Base-by-base conservation (phyloP, 2,329 filamentous ascomycete species). In the Thielaviopsis euricoi region DNA sequence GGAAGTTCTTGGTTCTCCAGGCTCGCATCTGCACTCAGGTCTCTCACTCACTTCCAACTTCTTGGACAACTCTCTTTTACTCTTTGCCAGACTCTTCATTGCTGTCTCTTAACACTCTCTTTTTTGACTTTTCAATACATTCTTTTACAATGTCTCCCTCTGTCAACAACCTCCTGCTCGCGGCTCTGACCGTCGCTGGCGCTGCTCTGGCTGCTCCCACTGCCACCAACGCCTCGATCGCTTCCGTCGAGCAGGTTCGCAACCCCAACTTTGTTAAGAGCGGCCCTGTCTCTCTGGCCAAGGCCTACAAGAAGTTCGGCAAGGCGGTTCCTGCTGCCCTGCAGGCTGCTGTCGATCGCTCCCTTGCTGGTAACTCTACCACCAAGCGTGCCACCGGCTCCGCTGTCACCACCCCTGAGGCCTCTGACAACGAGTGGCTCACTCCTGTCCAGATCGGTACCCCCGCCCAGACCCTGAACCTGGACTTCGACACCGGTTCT, bases 401-500 rank as follows among this genome's bases (percentile, higher is more conserved):
- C 25, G 63, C 65, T 51, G 63, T 58, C 2, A 68, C 69, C 9
- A 56, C 37, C 29, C 58, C 58, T n/a, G 57, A 53, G 55, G 25
- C 55, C 33, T 57, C 52, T 40, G 55, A 57, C 55, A 26, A 26
- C 25, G 25, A 58, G 51, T 58, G 53, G 50, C 29, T 54, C 22
- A 58, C 51, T 50, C 56, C 56, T 37, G 56, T 58, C 13, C 17
- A 58, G 51, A 58, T 58, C 37, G 56, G 56, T 50, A 58, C 50
- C 23, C 55, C 55, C 13, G 53, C 58, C 19, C 70, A 73, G 63
- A 70, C 66, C 1, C 61, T 73, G 37, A 67, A 70, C 29, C 63
- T 74, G 26, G 67, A 71, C 61, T 71, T 74, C 25, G 71, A 74
- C 61, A 74, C 71, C 0, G 72, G 71, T 1, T 73, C 71, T 5